Conservation (phyloP, 2,329 filamentous ascomycete genomes). For the Rutstroemia sp. region DNA sequence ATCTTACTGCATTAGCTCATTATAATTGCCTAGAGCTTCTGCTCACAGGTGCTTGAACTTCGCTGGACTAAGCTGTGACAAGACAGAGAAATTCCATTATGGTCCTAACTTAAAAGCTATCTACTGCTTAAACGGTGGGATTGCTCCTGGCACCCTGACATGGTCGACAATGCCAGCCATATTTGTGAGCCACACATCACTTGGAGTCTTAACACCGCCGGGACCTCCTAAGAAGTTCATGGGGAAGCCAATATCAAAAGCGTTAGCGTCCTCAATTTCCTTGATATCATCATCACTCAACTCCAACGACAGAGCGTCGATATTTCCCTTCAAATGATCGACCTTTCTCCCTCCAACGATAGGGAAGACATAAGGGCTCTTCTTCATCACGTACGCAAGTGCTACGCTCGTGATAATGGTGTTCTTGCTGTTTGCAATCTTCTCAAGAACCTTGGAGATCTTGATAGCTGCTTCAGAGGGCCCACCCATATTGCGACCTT, state of each 20-base stretch:
- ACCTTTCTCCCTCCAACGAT: constrained; percentile 64
- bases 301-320: constrained; percentile 55
- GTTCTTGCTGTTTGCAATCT: constrained; percentile 50
- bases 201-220: constrained; percentile 27
- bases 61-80: no score
- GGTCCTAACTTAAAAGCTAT: no score
- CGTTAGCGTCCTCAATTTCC: constrained; percentile 54
- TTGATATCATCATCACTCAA: constrained; percentile 56
- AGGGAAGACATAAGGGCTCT: constrained; percentile 65
- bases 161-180: neutral
- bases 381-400: constrained; percentile 66
- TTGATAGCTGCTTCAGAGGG: constrained; percentile 42
- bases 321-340: constrained; percentile 62
- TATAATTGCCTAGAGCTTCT: no score
- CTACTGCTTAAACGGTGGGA: neutral
- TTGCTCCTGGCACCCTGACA: neutral
- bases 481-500: constrained; percentile 23
- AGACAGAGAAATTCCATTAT: no score
- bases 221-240: constrained; percentile 47
- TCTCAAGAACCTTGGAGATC: constrained; percentile 39
- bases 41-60: no score
- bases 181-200: constrained; percentile 26
- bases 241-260: constrained; percentile 63
- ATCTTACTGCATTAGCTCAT: no score
- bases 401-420: constrained; percentile 55